Conservation (phyloP, 1,139 yeast genomes). For the Yamadazyma friedrichii region DNA sequence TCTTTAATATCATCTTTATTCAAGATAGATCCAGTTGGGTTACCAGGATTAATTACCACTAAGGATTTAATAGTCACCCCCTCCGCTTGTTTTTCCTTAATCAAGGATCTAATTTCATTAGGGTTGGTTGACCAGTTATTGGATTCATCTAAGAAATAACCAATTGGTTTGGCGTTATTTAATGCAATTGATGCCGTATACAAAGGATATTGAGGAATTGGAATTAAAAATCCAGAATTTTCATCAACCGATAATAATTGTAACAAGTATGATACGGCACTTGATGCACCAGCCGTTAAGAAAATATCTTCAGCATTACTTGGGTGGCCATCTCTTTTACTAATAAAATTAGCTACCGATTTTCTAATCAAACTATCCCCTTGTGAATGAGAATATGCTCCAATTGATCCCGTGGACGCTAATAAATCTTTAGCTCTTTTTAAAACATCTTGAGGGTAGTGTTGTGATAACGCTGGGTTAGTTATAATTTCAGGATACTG, state of each 20-base stretch:
- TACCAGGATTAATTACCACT: constrained; percentile 96
- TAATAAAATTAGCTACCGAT: constrained; percentile 78
- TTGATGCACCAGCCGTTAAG: constrained; percentile 90
- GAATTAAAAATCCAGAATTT: constrained; percentile 82
- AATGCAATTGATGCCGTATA: constrained; percentile 90
- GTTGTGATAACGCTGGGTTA: constrained; percentile 22
- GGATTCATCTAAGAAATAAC: constrained; percentile 82
- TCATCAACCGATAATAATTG: constrained; percentile 67
- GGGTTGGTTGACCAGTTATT: constrained; percentile 84
- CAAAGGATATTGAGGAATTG: constrained; percentile 96
- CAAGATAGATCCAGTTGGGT: constrained; percentile 91
- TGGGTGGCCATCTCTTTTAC: constrained; percentile 51
- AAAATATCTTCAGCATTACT: constrained; percentile 72
- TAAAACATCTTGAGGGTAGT: constrained; percentile 70
- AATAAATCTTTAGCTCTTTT: constrained; percentile 65
- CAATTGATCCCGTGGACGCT: constrained; percentile 71
- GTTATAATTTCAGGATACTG: constrained; percentile 76
- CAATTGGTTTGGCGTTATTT: constrained; percentile 76
- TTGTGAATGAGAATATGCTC: constrained; percentile 93
- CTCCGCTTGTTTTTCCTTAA: constrained; percentile 48
- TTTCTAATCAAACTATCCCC: constrained; percentile 73
- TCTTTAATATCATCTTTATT: constrained; percentile 63
- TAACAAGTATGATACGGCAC: constrained; percentile 78
- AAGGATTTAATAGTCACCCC: constrained; percentile 73
- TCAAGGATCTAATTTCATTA: constrained; percentile 56